Conservation (phyloP, 2,329 filamentous ascomycete genomes). For the Plenodomus tracheiphilus region DNA sequence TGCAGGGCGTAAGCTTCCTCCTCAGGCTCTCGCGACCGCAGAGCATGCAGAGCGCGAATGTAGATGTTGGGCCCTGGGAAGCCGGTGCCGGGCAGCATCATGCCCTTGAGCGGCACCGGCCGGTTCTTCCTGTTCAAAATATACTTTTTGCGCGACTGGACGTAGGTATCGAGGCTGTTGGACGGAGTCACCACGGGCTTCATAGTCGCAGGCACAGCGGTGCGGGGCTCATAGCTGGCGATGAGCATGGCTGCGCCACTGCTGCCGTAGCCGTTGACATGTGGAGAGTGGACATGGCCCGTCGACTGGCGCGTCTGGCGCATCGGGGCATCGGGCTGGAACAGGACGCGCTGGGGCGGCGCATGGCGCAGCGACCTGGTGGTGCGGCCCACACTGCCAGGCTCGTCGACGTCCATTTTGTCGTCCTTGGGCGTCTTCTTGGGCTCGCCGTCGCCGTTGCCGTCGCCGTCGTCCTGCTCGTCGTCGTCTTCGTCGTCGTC, state of each 20-base stretch:
- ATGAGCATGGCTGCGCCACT: constrained; percentile 59
- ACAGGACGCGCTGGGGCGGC: constrained; percentile 81
- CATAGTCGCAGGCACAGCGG: constrained; percentile 65
- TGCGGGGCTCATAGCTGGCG: constrained; percentile 70
- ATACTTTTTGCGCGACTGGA: constrained; percentile 58
- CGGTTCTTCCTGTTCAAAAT: constrained; percentile 50
- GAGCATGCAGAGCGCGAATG: constrained; percentile 78
- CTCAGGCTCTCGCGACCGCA: constrained; percentile 75
- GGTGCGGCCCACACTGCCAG: constrained; percentile 47
- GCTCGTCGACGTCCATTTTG: constrained; percentile 55
- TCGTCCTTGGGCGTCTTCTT: constrained; percentile 56
- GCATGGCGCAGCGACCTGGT: constrained; percentile 69
- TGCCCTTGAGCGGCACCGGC: constrained; percentile 50
- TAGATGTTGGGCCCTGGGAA: constrained; percentile 88
- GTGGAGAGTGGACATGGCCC: constrained; percentile 47
- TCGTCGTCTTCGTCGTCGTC: constrained; percentile 47
- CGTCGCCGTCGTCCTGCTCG: constrained; percentile 45
- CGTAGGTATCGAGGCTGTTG: constrained; percentile 72
- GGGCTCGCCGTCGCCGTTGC: constrained; percentile 39
- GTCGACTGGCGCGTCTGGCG: constrained; percentile 63
- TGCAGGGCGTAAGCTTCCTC: constrained; percentile 94
- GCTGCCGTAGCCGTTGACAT: constrained; percentile 46
- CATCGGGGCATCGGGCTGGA: constrained; percentile 76
- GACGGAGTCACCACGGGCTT: constrained; percentile 75
- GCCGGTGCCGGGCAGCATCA: constrained; percentile 65